Conservation (phyloP, 2,329 filamentous ascomycete genomes). For the Colletotrichum cereale region DNA sequence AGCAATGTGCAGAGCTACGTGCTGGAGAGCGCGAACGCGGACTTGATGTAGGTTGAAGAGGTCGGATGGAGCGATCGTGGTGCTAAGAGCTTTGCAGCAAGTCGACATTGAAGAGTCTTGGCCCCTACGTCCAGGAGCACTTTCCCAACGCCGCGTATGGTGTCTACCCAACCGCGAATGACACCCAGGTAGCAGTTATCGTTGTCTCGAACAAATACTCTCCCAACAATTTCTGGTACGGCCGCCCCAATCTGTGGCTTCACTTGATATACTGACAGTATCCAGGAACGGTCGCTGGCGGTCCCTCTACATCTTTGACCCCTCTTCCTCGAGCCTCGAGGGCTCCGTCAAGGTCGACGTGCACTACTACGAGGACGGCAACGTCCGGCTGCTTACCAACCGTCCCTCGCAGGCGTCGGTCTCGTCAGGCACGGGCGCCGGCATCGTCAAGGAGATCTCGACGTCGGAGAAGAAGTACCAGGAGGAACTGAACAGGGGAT, state of each 20-base stretch:
- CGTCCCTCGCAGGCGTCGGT: constrained; percentile 77
- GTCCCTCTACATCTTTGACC: constrained; percentile 83
- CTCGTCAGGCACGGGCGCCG: constrained; percentile 72
- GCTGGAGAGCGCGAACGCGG: constrained; percentile 80
- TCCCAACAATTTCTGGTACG: constrained; percentile 95
- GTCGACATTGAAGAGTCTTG: constrained; percentile 83
- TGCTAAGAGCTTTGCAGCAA: constrained; percentile 67
- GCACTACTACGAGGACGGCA: constrained; percentile 99
- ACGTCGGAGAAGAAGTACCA: constrained; percentile 91
- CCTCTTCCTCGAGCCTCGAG: constrained; percentile 75
- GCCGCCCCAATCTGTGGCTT: background rate
- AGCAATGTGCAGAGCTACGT: constrained; percentile 84
- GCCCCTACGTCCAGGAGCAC: constrained; percentile 85
- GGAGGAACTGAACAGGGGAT: constrained; percentile 93
- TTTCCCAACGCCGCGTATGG: constrained; percentile 86
- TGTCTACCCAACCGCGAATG: constrained; percentile 83
- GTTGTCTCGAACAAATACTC: constrained; percentile 97
- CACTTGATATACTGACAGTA: constrained; percentile 41
- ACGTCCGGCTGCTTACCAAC: constrained; percentile 91
- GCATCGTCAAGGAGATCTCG: constrained; percentile 83
- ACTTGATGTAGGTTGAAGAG: constrained; percentile 76
- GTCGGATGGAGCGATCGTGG: background rate
- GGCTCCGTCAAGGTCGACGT: constrained; percentile 94
- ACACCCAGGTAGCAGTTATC: constrained; percentile 81
- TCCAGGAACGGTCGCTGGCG: constrained; percentile 95